Conservation (phyloP, 2,329 filamentous ascomycete species). For the Aureobasidium sp. region DNA sequence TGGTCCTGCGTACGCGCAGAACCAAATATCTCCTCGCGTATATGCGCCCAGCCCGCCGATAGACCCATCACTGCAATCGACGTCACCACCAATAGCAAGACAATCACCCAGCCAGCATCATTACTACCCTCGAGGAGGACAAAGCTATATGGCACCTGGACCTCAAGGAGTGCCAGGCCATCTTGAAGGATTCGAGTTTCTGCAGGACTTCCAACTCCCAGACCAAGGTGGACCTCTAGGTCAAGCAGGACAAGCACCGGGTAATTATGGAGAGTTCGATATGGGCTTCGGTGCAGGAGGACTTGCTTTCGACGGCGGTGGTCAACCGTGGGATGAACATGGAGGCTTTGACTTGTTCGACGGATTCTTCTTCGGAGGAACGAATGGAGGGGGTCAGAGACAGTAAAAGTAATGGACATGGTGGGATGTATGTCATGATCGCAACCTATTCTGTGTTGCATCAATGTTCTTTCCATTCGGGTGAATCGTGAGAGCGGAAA, state of each 20-base stretch:
- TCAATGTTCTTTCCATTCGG: not conserved
- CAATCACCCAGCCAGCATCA: conserved; percentile 13
- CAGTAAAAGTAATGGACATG: not conserved
- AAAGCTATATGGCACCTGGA: not conserved
- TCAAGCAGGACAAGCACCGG: conserved; percentile 20
- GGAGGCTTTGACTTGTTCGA: conserved; percentile 50
- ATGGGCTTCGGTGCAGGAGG: conserved; percentile 45
- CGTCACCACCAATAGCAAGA: not conserved
- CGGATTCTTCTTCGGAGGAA: conserved; percentile 62
- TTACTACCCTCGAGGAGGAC: conserved; percentile 1
- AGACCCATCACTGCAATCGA: conserved; percentile 11
- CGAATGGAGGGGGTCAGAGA: not conserved
- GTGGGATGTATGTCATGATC: not conserved
- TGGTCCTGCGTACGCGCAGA: not conserved
- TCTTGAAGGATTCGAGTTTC: conserved; percentile 40
- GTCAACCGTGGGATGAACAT: conserved; percentile 51
- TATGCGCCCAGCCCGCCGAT: conserved; percentile 10
- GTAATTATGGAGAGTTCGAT: conserved; percentile 51
- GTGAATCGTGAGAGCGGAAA: not conserved
- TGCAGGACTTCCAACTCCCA: conserved; percentile 40
- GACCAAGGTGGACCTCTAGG: not conserved
- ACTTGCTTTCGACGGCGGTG: conserved; percentile 30
- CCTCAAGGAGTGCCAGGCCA: not conserved
- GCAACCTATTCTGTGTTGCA: not conserved
- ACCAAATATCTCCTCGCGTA: not conserved